Conservation (phyloP, 23 red algal genomes). For the Cyanidioschyzon merolae region DNA sequence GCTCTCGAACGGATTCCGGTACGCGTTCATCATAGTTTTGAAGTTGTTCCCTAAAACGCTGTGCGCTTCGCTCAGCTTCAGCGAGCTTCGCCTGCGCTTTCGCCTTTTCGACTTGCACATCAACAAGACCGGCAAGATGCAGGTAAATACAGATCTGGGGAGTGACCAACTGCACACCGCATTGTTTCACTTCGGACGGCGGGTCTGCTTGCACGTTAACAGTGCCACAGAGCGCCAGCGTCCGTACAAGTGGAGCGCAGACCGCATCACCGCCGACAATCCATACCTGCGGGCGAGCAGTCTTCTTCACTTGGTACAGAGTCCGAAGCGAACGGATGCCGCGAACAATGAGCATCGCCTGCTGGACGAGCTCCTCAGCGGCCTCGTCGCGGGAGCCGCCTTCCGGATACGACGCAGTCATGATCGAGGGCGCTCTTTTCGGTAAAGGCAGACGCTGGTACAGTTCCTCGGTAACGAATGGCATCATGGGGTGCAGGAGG, state of each 20-base stretch:
- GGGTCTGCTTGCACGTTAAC: slow-evolving; percentile 24
- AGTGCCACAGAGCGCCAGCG: slow-evolving; percentile 33
- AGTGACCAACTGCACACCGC: slow-evolving; percentile 51
- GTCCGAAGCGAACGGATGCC: slow-evolving; percentile 53
- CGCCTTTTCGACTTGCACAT: slow-evolving; percentile 57
- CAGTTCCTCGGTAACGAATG: slow-evolving; percentile 93
- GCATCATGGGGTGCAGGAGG: slow-evolving; percentile 98
- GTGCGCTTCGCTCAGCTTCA: slow-evolving; percentile 47
- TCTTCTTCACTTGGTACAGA: slow-evolving; percentile 49
- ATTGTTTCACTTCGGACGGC: slow-evolving; percentile 21
- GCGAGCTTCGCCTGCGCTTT: slow-evolving; percentile 53
- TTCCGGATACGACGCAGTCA: slow-evolving; percentile 55
- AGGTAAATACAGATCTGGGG: slow-evolving; percentile 51
- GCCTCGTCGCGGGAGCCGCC: neutral
- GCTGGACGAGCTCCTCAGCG: slow-evolving; percentile 38
- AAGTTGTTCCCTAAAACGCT: slow-evolving; percentile 51
- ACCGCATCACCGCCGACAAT: slow-evolving; percentile 16
- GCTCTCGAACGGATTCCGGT: slow-evolving; percentile 44
- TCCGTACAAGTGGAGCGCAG: slow-evolving; percentile 31
- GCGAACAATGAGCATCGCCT: slow-evolving; percentile 46
- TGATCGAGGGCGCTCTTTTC: slow-evolving; percentile 26
- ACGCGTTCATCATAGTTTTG: slow-evolving; percentile 52
- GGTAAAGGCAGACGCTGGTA: slow-evolving; percentile 65
- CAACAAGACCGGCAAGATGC: slow-evolving; percentile 52
- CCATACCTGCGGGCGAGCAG: slow-evolving; percentile 40